These are phyloP conservation scores for Lachnellula occidentalis DNA, from an alignment of 2,329 filamentous ascomycete species.

Conservation along the genomic window DNA sequence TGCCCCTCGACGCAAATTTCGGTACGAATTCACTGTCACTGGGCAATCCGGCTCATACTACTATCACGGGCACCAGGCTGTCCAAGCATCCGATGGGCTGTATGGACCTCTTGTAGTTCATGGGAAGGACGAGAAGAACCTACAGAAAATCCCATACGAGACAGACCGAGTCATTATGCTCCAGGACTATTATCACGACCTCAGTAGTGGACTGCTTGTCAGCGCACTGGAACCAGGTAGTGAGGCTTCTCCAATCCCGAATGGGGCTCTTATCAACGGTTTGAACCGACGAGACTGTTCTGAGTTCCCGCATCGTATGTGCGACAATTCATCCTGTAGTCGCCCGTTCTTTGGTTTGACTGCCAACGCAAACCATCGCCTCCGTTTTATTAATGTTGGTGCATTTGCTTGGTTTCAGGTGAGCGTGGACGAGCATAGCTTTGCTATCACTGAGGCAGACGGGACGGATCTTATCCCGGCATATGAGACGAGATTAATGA, in stretches of 20 bases:
- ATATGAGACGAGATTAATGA: conserved; percentile 54
- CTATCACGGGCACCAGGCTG: conserved; percentile 63
- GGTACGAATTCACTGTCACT: conserved; percentile 61
- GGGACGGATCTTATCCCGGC: conserved; percentile 59
- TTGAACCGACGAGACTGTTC: conserved; percentile 38
- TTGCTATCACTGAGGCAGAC: conserved; percentile 64
- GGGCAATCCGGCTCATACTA: conserved; percentile 45
- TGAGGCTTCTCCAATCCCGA: conserved; percentile 39
- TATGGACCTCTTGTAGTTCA: conserved; percentile 64
- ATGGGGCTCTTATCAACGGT: conserved; percentile 43
- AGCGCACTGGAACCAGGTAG: conserved; percentile 36
- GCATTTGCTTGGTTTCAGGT: conserved; percentile 69
- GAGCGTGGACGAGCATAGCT: conserved; percentile 61
- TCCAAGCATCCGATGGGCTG: conserved; percentile 63
- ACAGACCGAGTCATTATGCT: conserved; percentile 59
- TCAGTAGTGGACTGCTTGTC: conserved; percentile 37
- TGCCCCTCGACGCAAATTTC: conserved; percentile 55
- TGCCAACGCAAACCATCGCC: conserved; percentile 54
- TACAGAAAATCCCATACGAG: conserved; percentile 46
- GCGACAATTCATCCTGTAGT: conserved; percentile 37
- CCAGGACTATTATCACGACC: conserved; percentile 69
- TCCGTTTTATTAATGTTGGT: conserved; percentile 65
- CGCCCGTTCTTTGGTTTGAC: conserved; percentile 42
- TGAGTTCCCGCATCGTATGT: conserved; percentile 34
- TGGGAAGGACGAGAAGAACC: conserved; percentile 47